These are phyloP conservation scores for Teunomyces barrocoloradensis DNA, from an alignment of 805 yeast species.

Conservation along the genomic window DNA sequence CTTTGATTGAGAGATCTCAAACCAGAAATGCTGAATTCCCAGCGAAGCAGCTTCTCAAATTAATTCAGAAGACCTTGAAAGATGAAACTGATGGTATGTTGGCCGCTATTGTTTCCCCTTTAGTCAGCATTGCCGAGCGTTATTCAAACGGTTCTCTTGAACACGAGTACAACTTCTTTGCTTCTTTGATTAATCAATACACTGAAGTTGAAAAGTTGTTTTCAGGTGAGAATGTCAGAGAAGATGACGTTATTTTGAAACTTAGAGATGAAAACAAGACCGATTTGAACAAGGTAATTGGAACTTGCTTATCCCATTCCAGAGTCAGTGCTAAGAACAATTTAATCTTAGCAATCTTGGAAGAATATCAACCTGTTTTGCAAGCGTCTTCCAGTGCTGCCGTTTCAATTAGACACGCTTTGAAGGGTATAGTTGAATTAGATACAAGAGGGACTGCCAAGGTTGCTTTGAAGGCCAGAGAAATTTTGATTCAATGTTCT, in stretches of 20 bases:
- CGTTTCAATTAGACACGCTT: constrained; percentile 61
- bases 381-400: constrained; percentile 67
- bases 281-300: constrained; percentile 69
- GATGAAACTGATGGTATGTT: constrained; percentile 54
- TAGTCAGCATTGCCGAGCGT: constrained; percentile 64
- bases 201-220: constrained; percentile 75
- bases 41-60: constrained; percentile 74
- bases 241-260: constrained; percentile 83
- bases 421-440: constrained; percentile 79
- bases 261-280: constrained; percentile 86
- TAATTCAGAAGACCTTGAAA: constrained; percentile 59
- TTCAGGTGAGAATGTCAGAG: constrained; percentile 71
- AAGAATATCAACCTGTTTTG: constrained; percentile 75
- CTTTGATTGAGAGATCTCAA: constrained; percentile 63
- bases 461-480: constrained; percentile 93
- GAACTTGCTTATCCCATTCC: constrained; percentile 80
- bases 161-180: constrained; percentile 80
- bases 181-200: constrained; percentile 66
- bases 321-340: constrained; percentile 92
- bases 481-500: constrained; percentile 93
- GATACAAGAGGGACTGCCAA: constrained; percentile 90
- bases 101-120: constrained; percentile 64
- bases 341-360: constrained; percentile 79
- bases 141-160: constrained; percentile 74
- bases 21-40: constrained; percentile 85